These are phyloP conservation scores for Acephala macrosclerotiorum DNA, from an alignment of 2,329 filamentous ascomycete species.

Conservation along the genomic window DNA sequence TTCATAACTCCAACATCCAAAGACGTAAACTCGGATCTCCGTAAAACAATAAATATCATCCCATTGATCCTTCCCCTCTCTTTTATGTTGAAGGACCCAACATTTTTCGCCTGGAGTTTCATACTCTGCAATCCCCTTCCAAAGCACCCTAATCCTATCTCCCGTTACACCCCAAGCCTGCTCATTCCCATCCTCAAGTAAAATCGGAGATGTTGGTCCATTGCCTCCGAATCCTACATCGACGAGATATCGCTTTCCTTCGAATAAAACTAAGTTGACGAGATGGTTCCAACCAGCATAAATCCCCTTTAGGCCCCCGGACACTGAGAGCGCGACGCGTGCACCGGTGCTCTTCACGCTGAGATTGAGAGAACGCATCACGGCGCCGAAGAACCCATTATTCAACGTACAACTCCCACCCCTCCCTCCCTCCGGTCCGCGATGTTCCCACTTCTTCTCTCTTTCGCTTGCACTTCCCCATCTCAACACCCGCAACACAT, in stretches of 20 bases:
- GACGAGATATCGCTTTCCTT: slow-evolving; percentile 54
- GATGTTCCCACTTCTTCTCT: slow-evolving; percentile 10
- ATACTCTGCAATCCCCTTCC: slow-evolving; percentile 55
- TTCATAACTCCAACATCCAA: slow-evolving; percentile 68
- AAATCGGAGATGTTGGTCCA: slow-evolving; percentile 61
- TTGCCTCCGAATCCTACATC: slow-evolving; percentile 71
- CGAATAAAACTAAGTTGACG: slow-evolving; percentile 63
- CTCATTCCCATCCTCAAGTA: slow-evolving; percentile 51
- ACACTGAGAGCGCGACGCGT: slow-evolving; percentile 16
- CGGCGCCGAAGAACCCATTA: slow-evolving; percentile 58
- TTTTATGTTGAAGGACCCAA: slow-evolving; percentile 68
- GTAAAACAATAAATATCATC: slow-evolving; percentile 67
- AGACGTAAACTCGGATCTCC: slow-evolving; percentile 66
- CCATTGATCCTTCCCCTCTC: slow-evolving; percentile 55
- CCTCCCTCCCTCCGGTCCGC: slow-evolving; percentile 26
- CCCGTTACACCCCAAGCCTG: slow-evolving; percentile 55
- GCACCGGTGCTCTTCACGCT: slow-evolving; percentile 58
- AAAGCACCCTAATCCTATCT: slow-evolving; percentile 57
- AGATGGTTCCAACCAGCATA: slow-evolving; percentile 56
- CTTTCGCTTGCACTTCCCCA: slow-evolving; percentile 4
- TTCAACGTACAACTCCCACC: slow-evolving; percentile 58
- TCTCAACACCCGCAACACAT: background rate
- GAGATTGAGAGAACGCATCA: slow-evolving; percentile 57
- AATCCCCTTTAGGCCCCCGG: slow-evolving; percentile 11
- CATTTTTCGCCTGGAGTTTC: slow-evolving; percentile 52